A percentile compares a stretch with the other conserved stretches of the same genome.
phyloP scores from a whole-genome alignment of 805 yeast genomes.

The Yarrowia porcina region DNA sequence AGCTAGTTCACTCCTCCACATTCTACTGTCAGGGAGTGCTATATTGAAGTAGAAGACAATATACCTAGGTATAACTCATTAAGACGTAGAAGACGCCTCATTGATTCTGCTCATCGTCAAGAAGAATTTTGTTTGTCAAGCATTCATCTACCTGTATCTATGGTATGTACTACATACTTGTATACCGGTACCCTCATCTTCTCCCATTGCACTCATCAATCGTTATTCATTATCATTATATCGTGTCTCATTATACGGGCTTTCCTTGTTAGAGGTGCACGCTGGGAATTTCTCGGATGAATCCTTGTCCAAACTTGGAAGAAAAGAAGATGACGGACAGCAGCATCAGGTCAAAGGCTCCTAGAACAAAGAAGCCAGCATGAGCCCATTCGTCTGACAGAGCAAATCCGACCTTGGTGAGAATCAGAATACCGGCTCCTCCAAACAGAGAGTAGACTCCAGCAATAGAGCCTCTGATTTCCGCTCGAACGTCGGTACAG shows the following conservation, averaged over 20 bases:
- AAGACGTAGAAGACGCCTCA: too few species aligned
- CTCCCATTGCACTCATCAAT: too few species aligned
- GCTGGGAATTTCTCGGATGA: conserved; percentile 11
- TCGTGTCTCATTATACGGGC: neutral
- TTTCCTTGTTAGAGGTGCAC: neutral
- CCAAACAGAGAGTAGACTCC: conserved; percentile 70
- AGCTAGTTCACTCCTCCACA: too few species aligned
- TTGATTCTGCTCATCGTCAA: too few species aligned
- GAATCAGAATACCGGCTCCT: conserved; percentile 60
- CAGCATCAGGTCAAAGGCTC: conserved; percentile 40
- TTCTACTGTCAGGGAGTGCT: too few species aligned
- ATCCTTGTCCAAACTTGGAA: conserved; percentile 11
- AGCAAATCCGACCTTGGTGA: conserved; percentile 60
- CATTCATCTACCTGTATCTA: too few species aligned
- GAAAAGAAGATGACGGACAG: conserved; percentile 17
- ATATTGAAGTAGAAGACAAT: too few species aligned
- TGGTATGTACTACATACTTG: too few species aligned
- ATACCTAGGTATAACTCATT: too few species aligned
- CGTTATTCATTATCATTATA: conserved; percentile 18
- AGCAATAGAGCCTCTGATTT: conserved; percentile 58
- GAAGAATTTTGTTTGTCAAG: too few species aligned
- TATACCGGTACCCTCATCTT: neutral
- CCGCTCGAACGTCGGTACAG: conserved; percentile 46
- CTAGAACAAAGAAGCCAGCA: conserved; percentile 57
- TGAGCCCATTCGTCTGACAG: conserved; percentile 56